Evolutionary conservation across 306 rosid species (phyloP), one percentile per base, ranked within the genome.

Genomic region (Echinosophora koreensis): DNA sequence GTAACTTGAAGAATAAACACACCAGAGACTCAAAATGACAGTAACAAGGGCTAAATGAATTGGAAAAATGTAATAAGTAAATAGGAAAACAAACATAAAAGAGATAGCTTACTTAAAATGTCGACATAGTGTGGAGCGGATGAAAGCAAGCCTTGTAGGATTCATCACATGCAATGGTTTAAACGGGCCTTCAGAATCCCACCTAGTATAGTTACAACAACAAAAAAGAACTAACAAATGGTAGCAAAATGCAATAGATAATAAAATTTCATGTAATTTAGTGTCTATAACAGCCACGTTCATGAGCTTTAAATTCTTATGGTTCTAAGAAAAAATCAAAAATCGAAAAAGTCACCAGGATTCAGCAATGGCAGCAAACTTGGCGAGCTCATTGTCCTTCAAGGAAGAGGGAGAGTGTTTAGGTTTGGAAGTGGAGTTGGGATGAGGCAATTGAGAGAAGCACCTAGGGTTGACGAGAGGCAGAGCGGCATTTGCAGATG

Each of bases 101-200:
- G 41, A 44, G 60, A 57, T 7, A 37, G 59, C 80, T 64, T 82
- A 92, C 99, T 82, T 80, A 51, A 95, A 90, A 92, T 92, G 93
- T 28, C 85, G 88, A 80, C 97, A 95, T 34, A 95, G 87, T n/a
- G 89, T 87, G 65, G 94, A 90, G 7, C 99, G 88, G 56, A 95
- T 82, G 71, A 95, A 92, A 63, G 93, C 92, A 64, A 95, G 86
- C 80, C 97, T 88, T 42, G 96, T 82, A n/a, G 99, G 97, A 86
- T 95, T 95, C 90, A 95, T 69, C 66, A 54, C 77, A 83, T 95
- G 99, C 83, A 95, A 80, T n/a, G 99, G 97, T 76, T 92, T 92
- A 77, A 90, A 92, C 1, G 97, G 97, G 5, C 99, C 97, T 84
- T 88, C 97, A 37, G 94, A 88, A 82, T 95, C 96, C 99, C 99